Conservation (phyloP, 2,329 filamentous ascomycete genomes). For the Ustulina deusta region DNA sequence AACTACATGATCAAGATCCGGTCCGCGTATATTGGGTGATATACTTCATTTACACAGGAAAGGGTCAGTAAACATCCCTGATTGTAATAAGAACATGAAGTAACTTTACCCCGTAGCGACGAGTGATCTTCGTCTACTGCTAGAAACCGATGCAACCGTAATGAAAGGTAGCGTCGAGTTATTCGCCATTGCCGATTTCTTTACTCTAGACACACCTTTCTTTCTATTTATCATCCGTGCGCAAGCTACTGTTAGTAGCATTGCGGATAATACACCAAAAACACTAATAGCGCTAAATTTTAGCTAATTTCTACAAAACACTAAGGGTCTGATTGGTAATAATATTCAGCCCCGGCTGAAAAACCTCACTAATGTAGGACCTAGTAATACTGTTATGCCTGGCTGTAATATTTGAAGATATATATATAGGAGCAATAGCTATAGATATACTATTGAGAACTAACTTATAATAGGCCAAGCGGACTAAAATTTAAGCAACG, state of each 20-base stretch:
- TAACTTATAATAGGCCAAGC: neutral
- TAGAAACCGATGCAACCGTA: neutral
- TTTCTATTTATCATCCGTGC: neutral
- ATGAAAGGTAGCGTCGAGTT: slow-evolving; percentile 1
- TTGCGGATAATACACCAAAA: too few species aligned
- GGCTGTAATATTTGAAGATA: neutral
- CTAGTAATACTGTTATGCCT: neutral
- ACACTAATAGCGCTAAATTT: too few species aligned
- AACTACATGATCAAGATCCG: slow-evolving; percentile 18
- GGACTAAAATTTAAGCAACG: too few species aligned
- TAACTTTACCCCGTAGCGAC: neutral
- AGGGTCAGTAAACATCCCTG: neutral
- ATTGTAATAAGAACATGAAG: neutral
- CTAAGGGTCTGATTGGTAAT: too few species aligned
- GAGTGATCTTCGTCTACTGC: neutral
- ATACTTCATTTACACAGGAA: slow-evolving; percentile 28
- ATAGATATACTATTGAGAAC: neutral
- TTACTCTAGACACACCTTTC: neutral
- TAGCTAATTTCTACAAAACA: too few species aligned
- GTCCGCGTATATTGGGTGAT: slow-evolving; percentile 21
- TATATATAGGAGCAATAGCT: neutral
- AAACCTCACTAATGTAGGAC: too few species aligned
- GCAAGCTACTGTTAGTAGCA: neutral
- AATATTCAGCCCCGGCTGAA: too few species aligned
- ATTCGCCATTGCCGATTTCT: slow-evolving; percentile 4